Percentiles rank a stretch among this genome's conserved stretches.
Conservation (phyloP, 2,329 filamentous ascomycete species). For the Venturia effusa region DNA sequence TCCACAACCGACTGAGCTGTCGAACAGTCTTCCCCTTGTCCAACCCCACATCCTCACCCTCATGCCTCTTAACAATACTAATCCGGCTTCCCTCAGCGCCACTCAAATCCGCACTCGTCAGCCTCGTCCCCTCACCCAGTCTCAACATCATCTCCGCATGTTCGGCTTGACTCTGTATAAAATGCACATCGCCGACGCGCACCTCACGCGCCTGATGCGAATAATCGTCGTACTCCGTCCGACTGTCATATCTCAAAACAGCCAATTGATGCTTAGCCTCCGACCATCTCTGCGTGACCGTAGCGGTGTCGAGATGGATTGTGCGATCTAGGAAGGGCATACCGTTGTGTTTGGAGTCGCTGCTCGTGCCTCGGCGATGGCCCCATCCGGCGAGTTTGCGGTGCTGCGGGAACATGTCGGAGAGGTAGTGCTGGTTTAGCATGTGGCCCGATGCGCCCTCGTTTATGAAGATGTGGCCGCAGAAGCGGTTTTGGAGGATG, state of each 20-base stretch:
- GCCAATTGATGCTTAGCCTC: slow-evolving; percentile 7
- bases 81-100: slow-evolving; percentile 6
- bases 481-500: slow-evolving; percentile 33
- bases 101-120: slow-evolving; percentile 9
- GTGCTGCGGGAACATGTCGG: slow-evolving; percentile 47
- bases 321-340: slow-evolving; percentile 12
- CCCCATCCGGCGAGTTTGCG: slow-evolving; percentile 19
- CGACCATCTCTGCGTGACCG: slow-evolving; percentile 8
- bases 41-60: not conserved
- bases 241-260: slow-evolving; percentile 4
- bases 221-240: not conserved
- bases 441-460: slow-evolving; percentile 23
- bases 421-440: slow-evolving; percentile 49
- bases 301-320: slow-evolving; percentile 11
- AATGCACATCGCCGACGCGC: not conserved
- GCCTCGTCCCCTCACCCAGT: slow-evolving; percentile 7
- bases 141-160: slow-evolving; percentile 2
- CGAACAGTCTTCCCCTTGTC: slow-evolving; percentile 12
- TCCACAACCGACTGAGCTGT: slow-evolving; percentile 14
- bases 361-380: not conserved
- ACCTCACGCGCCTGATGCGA: slow-evolving; percentile 1
- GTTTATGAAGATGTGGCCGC: slow-evolving; percentile 37
- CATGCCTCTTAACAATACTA: slow-evolving; percentile 7
- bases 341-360: not conserved
- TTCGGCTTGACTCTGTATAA: not conserved